Base-by-base conservation (phyloP, 192 early-diverging fungal species). In the Powellomyces hirtus region DNA sequence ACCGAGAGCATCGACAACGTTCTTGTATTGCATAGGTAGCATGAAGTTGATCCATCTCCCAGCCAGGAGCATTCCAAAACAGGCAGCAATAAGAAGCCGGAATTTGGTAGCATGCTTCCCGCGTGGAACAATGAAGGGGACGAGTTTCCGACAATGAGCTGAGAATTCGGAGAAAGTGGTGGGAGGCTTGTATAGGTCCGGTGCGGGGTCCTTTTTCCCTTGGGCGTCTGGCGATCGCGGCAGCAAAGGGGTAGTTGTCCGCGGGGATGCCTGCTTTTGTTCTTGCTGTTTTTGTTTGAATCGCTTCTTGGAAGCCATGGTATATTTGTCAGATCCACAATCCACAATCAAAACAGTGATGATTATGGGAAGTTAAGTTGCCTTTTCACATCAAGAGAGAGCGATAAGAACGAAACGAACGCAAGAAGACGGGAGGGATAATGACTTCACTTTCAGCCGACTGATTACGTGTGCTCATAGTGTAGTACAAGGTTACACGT, bases 111-210 rank as follows among this genome's bases (percentile, higher is more conserved):
- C 59, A 34, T 69, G 57, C 11, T 69, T 69, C 13, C 67, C 67
- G 0, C 77, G 76, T 4, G 96, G 95, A 84, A 91, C 94, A 31
- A 97, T 79, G 66, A 89, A 96, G 1, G 95, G 96, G 30, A 89
- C 27, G 2, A 98, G 76, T 14, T 82, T 81, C 38, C 74, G 61
- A 64, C 92, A 79, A 30, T 75, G 60, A 1, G n/a, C 29, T n/a
- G 40, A 26, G 31, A 61, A 64, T 14, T 75, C 58, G 6, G 7
- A 7, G 60, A 75, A 72, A n/a, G 74, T 72, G 11, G 79, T 75
- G 1, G 73, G 68, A 50, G 65, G 31, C 7, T 29, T n/a, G 57
- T 60, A 50, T 20, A 71, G 53, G 26, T 56, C 53, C 16, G n/a
- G 46, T 5, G 46, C 26, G 46, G 46, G 46, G 14, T 18, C 46